These are phyloP conservation scores for Erodium chrysanthum DNA, from an alignment of 441 rosid species.

Conservation along the genomic window DNA sequence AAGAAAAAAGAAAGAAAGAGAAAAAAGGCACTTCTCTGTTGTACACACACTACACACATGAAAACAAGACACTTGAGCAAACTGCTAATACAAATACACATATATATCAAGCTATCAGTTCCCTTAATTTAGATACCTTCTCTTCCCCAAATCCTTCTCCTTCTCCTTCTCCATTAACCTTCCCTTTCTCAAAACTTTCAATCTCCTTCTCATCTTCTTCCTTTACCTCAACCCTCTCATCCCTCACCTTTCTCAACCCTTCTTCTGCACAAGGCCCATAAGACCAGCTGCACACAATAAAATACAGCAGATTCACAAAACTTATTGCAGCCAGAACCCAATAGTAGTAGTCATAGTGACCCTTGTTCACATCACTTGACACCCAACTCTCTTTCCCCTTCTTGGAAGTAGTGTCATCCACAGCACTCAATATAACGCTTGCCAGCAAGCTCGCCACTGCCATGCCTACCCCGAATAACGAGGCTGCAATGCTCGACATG, in stretches of 20 bases:
- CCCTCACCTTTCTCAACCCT: constrained; percentile 6
- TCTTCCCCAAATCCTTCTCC: neutral
- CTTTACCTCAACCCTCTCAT: neutral
- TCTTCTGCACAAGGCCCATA: constrained; percentile 41
- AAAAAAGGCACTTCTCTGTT: neutral
- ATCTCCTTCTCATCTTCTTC: neutral
- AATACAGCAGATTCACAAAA: constrained; percentile 50
- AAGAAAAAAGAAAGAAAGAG: no score
- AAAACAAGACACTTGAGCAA: neutral
- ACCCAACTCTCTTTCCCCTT: constrained; percentile 57
- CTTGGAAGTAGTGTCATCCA: constrained; percentile 36
- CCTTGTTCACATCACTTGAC: constrained; percentile 51
- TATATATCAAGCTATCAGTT: constrained; percentile 1
- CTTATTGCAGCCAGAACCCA: constrained; percentile 62
- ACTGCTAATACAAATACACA: neutral
- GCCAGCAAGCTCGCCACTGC: constrained; percentile 65
- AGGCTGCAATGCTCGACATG: constrained; percentile 75
- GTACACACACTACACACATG: constrained; percentile 7
- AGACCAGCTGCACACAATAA: constrained; percentile 54
- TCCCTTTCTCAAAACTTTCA: neutral
- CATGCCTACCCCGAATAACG: constrained; percentile 56
- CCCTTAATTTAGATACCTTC: neutral
- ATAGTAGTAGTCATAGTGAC: constrained; percentile 65
- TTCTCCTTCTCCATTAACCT: neutral
- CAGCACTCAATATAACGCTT: constrained; percentile 38